These are phyloP conservation scores for Scytalidium sp. DNA, from an alignment of 2,329 filamentous ascomycete genomes.

Conservation along the genomic window DNA sequence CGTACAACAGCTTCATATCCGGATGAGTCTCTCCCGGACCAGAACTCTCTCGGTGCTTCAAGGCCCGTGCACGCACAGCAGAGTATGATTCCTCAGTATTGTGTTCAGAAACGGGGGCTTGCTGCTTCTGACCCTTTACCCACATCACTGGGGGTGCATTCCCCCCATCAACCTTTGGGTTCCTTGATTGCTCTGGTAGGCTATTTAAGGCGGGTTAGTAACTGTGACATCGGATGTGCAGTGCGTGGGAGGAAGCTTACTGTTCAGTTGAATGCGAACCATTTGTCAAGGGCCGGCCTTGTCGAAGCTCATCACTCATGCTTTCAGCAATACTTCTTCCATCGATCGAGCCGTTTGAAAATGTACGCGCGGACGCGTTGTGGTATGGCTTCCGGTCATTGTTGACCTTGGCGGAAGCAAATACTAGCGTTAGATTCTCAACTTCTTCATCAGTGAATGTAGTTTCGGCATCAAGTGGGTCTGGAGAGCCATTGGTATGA, in stretches of 20 bases:
- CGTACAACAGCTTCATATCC: conserved; percentile 66
- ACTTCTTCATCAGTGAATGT: conserved; percentile 52
- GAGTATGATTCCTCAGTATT: conserved; percentile 32
- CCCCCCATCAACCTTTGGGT: not conserved
- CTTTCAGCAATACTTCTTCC: conserved; percentile 46
- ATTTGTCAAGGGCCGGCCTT: conserved; percentile 30
- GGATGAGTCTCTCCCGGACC: conserved; percentile 39
- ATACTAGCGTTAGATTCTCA: conserved; percentile 50
- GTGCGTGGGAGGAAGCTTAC: conserved; percentile 22
- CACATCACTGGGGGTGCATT: conserved; percentile 33
- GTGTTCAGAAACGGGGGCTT: conserved; percentile 28
- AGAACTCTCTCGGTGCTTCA: conserved; percentile 34
- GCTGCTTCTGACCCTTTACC: conserved; percentile 30
- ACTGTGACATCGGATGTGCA: not conserved
- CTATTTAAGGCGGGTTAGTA: conserved; percentile 12
- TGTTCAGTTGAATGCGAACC: conserved; percentile 34
- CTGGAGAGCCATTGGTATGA: conserved; percentile 13
- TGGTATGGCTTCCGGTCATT: conserved; percentile 33
- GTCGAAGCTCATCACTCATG: conserved; percentile 36
- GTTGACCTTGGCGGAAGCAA: conserved; percentile 31
- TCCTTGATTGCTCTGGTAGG: conserved; percentile 17
- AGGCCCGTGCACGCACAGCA: conserved; percentile 34
- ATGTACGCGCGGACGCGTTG: conserved; percentile 41
- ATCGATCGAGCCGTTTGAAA: conserved; percentile 55
- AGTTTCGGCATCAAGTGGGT: conserved; percentile 28